These are phyloP conservation scores for Citrus medica DNA, from an alignment of 345 rosid genomes.

Conservation along the genomic window DNA sequence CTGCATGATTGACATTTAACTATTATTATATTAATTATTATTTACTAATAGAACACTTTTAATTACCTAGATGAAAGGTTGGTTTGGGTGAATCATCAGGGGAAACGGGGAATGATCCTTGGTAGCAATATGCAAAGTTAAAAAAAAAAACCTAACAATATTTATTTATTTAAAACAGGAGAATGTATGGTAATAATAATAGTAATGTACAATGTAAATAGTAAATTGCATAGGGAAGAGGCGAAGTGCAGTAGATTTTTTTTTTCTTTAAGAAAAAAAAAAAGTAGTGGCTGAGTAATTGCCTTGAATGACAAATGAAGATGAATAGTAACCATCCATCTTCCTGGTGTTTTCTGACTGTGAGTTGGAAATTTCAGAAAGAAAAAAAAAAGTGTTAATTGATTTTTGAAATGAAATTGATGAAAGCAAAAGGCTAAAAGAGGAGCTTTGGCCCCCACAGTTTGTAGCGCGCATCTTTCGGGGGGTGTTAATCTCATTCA, in stretches of 20 bases:
- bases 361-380: conserved; percentile 30
- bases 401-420: not conserved
- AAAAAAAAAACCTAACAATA: no score
- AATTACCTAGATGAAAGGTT: no score
- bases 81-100: no score
- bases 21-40: no score
- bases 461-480: conserved; percentile 46
- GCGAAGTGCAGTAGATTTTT: conserved; percentile 11
- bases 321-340: not conserved
- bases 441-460: not conserved
- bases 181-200: no score
- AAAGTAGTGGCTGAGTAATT: not conserved
- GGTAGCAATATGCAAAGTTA: no score
- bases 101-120: no score
- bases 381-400: not conserved
- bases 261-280: no score
- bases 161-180: no score
- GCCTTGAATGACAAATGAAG: conserved; percentile 23
- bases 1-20: no score
- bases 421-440: not conserved
- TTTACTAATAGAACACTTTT: no score
- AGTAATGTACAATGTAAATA: not conserved
- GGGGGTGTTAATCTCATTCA: conserved; percentile 26
- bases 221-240: conserved; percentile 25
- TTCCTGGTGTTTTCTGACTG: conserved; percentile 16